Evolutionary conservation across 768 basidiomycete species (phyloP), one percentile per base, ranked within the genome.

Genomic region (Stropharia rugosoannulata): DNA sequence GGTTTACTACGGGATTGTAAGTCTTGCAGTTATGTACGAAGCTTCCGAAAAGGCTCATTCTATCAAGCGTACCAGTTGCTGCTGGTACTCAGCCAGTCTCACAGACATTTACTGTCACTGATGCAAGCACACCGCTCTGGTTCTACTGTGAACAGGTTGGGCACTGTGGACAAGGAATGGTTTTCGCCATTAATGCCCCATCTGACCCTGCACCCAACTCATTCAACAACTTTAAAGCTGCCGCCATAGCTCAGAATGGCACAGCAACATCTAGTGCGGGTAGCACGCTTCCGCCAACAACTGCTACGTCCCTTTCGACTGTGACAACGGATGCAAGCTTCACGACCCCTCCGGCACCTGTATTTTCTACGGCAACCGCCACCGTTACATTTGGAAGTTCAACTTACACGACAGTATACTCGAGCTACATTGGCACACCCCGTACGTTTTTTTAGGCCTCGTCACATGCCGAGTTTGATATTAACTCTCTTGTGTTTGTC

Each of bases 181-280:
- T 87, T 22, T 84, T 84, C 65, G 84, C 84, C 3, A 74, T 86
- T 66, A 87, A 87, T 67, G 76, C 85, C 1, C 80, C 79, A 2
- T 68, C 65, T 0, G 70, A 70, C 15, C 63, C 64, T 7, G 59
- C 64, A 10, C 64, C 70, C 13, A 63, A 71, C 59, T 76, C 81
- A 6, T 84, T 85, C 67, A 59, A 67, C 6, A 75, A 75, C 7
- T 85, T 84, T 73, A 68, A 81, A 59, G 73, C 73, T 10, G 68
- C 71, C 9, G 83, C 82, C 0, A 76, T 74, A 56, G 75, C 68
- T 16, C 65, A 62, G 29, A 71, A 70, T 47, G 71, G 72, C 19
- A 70, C 70, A 2, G 56, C 59, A 6, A 49, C 69, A 4, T 37
- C 59, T 32, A 7, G 7, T 32, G 5, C 9, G 29, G 22, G 22